Conservation (phyloP, 257 asterid genomes). For the Solanum clarkiae region DNA sequence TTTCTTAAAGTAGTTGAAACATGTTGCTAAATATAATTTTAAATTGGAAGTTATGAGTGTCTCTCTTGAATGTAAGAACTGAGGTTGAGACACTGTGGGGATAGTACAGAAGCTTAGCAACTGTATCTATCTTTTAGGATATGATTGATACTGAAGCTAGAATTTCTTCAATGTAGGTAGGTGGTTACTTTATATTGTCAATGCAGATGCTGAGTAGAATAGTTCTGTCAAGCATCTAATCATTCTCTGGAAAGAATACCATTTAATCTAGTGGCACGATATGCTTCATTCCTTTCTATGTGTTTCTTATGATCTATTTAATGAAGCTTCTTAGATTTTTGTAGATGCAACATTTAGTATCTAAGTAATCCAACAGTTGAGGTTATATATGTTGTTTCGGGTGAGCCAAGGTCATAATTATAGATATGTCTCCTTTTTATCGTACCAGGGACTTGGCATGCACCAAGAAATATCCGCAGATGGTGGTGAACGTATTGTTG, state of each 20-base stretch:
- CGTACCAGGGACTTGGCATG: conserved; percentile 79
- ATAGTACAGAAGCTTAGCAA: neutral
- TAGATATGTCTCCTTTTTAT: neutral
- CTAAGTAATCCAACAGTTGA: neutral
- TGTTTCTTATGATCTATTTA: neutral
- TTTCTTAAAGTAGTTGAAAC: neutral
- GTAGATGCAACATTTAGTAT: neutral
- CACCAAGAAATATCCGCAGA: conserved; percentile 70
- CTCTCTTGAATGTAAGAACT: neutral
- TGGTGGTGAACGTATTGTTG: conserved; percentile 93
- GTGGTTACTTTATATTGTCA: neutral
- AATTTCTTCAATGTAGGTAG: neutral
- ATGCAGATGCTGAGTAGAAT: neutral
- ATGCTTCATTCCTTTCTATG: neutral
- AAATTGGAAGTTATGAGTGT: neutral
- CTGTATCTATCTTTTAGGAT: neutral
- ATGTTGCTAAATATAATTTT: neutral
- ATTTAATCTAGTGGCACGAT: neutral
- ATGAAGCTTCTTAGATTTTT: neutral
- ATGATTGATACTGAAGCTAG: neutral
- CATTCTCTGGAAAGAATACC: neutral
- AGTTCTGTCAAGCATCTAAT: neutral
- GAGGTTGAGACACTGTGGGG: neutral
- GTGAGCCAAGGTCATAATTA: neutral
- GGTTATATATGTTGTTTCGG: neutral